Evolutionary conservation across 306 rosid genomes (phyloP).

Genomic region (Cyamopsis tetragonoloba): DNA sequence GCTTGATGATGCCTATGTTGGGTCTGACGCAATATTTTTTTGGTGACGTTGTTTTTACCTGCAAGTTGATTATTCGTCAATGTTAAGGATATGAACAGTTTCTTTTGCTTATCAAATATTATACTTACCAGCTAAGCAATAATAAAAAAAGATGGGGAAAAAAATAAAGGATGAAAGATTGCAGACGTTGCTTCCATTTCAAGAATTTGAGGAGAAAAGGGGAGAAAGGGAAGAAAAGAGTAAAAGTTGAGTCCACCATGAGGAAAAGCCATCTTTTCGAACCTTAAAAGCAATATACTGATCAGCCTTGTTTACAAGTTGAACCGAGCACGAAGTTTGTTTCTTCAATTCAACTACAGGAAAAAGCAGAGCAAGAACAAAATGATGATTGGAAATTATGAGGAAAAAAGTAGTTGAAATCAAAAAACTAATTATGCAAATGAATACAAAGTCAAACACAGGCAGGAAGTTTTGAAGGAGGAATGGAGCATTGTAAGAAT

Average conservation of each 20-base stretch:
- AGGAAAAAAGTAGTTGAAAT: neutral
- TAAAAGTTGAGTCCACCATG: neutral
- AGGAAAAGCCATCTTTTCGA: neutral
- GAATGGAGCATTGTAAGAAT: neutral
- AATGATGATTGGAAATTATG: neutral
- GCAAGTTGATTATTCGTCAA: constrained; percentile 26
- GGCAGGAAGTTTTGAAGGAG: too few relatives aligned
- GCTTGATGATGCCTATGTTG: constrained; percentile 74
- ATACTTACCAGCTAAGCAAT: neutral
- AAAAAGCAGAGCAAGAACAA: constrained; percentile 4
- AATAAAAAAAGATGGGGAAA: neutral
- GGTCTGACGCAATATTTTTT: constrained; percentile 92
- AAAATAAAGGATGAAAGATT: neutral
- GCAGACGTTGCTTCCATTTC: neutral
- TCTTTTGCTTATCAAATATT: neutral
- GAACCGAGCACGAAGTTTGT: constrained; percentile 72
- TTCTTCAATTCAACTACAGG: constrained; percentile 75
- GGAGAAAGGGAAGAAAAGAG: neutral
- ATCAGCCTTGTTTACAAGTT: constrained; percentile 54
- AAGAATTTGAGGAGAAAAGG: neutral
- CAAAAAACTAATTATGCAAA: neutral
- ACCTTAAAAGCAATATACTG: constrained; percentile 91
- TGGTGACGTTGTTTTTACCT: constrained; percentile 95
- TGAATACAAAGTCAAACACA: neutral
- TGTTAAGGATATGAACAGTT: too few relatives aligned